Percentiles rank a stretch among this genome's conserved stretches.
phyloP scores from a whole-genome alignment of 495 filamentous ascomycete species.

The Chaetomium cochliodes region DNA sequence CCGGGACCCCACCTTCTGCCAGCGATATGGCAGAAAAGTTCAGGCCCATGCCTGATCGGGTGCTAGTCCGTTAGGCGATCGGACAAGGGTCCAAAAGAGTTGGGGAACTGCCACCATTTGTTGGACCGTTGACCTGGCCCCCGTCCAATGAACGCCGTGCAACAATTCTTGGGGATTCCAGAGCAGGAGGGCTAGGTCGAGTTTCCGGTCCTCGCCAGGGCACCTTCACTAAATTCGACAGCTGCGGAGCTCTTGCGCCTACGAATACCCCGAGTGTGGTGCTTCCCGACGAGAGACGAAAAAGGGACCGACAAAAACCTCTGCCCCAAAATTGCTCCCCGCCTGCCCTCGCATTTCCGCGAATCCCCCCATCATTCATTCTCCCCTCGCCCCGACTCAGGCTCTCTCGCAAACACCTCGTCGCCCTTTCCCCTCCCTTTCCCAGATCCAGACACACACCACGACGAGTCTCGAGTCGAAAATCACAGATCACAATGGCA shows the following conservation, averaged over 20 bases:
- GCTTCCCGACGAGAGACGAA: slow-evolving; percentile 23
- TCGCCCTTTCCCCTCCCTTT: slow-evolving; percentile 13
- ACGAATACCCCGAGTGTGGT: slow-evolving; percentile 25
- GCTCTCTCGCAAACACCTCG: slow-evolving; percentile 16
- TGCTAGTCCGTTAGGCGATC: slow-evolving; percentile 35
- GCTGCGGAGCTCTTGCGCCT: slow-evolving; percentile 29
- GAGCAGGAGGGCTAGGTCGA: slow-evolving; percentile 15
- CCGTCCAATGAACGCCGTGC: slow-evolving; percentile 31
- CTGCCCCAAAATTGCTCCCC: slow-evolving; percentile 27
- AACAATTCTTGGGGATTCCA: slow-evolving; percentile 32
- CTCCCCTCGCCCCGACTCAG: slow-evolving; percentile 14
- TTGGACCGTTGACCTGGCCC: slow-evolving; percentile 37
- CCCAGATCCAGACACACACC: slow-evolving; percentile 16
- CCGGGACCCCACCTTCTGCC: slow-evolving; percentile 27
- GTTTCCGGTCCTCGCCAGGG: slow-evolving; percentile 18
- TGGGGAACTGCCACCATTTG: slow-evolving; percentile 37
- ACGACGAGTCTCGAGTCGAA: slow-evolving; percentile 24
- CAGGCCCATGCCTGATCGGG: slow-evolving; percentile 24
- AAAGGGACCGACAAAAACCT: slow-evolving; percentile 33
- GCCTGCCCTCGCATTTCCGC: slow-evolving; percentile 21
- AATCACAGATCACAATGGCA: slow-evolving; percentile 41
- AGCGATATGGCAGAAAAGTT: slow-evolving; percentile 21
- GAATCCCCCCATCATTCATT: slow-evolving; percentile 15
- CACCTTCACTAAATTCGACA: slow-evolving; percentile 24
- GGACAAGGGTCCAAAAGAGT: slow-evolving; percentile 40